A percentile compares a stretch with the other conserved stretches of the same genome.
These are phyloP conservation scores for Ramichloridium luteum DNA, from an alignment of 2,329 filamentous ascomycete species.

Conservation along the genomic window DNA sequence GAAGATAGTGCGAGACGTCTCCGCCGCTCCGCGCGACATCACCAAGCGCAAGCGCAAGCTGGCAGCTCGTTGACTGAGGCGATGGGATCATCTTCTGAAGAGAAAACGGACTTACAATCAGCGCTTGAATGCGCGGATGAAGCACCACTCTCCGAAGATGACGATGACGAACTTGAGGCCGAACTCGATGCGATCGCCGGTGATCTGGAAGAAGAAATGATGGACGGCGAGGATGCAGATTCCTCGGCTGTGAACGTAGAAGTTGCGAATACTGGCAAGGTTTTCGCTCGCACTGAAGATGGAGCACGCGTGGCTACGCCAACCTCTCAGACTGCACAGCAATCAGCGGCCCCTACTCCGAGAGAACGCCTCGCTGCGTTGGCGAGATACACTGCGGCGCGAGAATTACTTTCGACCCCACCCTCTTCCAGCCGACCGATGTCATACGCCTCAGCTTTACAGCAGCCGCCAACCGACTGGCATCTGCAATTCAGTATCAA, in stretches of 20 bases:
- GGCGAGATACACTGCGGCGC: slow-evolving; percentile 22
- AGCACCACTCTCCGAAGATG: slow-evolving; percentile 62
- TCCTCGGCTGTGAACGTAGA: slow-evolving; percentile 86
- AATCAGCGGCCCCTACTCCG: slow-evolving; percentile 25
- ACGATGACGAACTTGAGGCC: slow-evolving; percentile 35
- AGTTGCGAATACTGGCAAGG: slow-evolving; percentile 71
- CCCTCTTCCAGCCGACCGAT: slow-evolving; percentile 47
- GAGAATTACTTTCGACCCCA: slow-evolving; percentile 31
- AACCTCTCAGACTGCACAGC: slow-evolving; percentile 40
- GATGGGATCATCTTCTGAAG: slow-evolving; percentile 19
- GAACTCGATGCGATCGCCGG: slow-evolving; percentile 81
- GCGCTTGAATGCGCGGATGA: slow-evolving; percentile 89
- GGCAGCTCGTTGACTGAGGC: neutral
- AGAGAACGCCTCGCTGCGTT: slow-evolving; percentile 21
- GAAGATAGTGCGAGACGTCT: slow-evolving; percentile 15
- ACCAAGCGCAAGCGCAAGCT: slow-evolving; percentile 18
- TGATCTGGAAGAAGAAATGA: slow-evolving; percentile 74
- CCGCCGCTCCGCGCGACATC: slow-evolving; percentile 24
- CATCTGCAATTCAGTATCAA: slow-evolving; percentile 92
- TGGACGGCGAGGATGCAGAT: slow-evolving; percentile 62
- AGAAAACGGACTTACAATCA: slow-evolving; percentile 47
- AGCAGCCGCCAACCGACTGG: slow-evolving; percentile 79
- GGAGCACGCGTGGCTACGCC: slow-evolving; percentile 78
- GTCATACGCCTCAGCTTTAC: slow-evolving; percentile 75
- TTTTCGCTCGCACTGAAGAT: slow-evolving; percentile 84